Percentiles rank a stretch among this genome's conserved stretches.
Conservation (phyloP, 2,329 filamentous ascomycete genomes). For the Didymellaceae sp. region DNA sequence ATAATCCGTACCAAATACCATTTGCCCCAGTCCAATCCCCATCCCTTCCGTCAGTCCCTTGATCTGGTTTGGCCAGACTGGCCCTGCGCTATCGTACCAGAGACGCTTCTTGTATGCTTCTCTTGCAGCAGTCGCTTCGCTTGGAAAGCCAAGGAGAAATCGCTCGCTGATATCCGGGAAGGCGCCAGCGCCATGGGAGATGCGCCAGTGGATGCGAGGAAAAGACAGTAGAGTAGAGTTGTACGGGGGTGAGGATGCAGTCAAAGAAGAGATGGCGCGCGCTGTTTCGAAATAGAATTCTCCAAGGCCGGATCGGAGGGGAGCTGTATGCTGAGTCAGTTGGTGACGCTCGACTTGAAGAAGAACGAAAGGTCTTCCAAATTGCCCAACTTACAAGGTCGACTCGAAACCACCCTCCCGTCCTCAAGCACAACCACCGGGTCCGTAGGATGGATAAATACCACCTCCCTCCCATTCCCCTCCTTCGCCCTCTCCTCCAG, state of each 20-base stretch:
- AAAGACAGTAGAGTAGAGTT: constrained; percentile 35
- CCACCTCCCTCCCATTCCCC: constrained; percentile 30
- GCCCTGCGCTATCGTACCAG: constrained; percentile 50
- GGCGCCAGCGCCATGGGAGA: constrained; percentile 46
- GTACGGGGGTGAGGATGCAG: constrained; percentile 23
- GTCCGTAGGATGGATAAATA: constrained; percentile 48
- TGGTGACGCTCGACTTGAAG: not conserved
- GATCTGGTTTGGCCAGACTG: constrained; percentile 47
- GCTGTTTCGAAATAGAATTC: constrained; percentile 50
- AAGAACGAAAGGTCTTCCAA: too few relatives aligned
- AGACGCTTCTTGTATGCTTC: constrained; percentile 40
- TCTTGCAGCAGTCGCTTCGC: constrained; percentile 32
- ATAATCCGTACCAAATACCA: constrained; percentile 49
- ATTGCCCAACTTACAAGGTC: constrained; percentile 41
- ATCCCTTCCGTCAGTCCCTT: constrained; percentile 44
- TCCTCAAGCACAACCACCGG: constrained; percentile 39
- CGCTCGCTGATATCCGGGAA: constrained; percentile 46
- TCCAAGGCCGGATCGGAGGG: constrained; percentile 43
- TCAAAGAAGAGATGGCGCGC: constrained; percentile 44
- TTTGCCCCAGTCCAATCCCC: constrained; percentile 33
- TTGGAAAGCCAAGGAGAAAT: constrained; percentile 43
- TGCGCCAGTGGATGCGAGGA: constrained; percentile 42
- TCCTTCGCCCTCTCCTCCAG: constrained; percentile 24
- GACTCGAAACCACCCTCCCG: constrained; percentile 33
- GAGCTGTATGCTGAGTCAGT: constrained; percentile 38